Evolutionary conservation across 805 yeast species (phyloP), one percentile per base, ranked within the genome.

Genomic region (Ascoidea tarda): DNA sequence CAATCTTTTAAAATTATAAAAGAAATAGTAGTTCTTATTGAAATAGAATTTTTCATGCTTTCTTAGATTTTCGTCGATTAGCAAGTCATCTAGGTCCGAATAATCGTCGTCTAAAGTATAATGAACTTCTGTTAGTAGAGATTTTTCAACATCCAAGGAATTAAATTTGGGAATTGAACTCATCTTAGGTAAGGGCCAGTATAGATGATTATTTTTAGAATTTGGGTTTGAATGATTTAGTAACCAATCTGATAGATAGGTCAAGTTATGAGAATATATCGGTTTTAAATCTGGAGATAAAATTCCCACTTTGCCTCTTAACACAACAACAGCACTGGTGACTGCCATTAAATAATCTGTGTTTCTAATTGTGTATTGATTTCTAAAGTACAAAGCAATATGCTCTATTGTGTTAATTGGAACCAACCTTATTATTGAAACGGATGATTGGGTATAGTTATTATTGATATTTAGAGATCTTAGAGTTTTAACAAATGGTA

Each of bases 381-480:
- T 50, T 57, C 67, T 54, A 70, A 80, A 76, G 59, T 74, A 69
- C 54, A 75, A 61, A 56, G 79, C 78, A 56, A 88, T 81, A 63
- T 91, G 98, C 59, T 91, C 96, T 32, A 87, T 79, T 2, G 95
- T 82, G 60, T 87, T 82, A 54, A 82, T 77, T 1, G 96, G 84
- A 3, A 87, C 79, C 31, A 91, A 69, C 45, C 91, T 69, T 32
- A 91, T 61, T 5, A 87, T 68, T 6, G 87, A 83, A 0, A 84
- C 76, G 6, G 60, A 63, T 6, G 57, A 47, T 49, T 52, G 57
- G 38, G 49, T 58, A 53, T 48, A 46, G 5, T 49, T 28, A 1
- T 44, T 32, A 6, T 28, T 8, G 46, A 45, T 46, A 48, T 56
- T 49, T 52, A 49, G 49, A 56, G 60, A 56, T 53, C 73, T 53